Evolutionary conservation across 2,329 filamentous ascomycete species (phyloP).

Genomic region (Cercospora sp.): DNA sequence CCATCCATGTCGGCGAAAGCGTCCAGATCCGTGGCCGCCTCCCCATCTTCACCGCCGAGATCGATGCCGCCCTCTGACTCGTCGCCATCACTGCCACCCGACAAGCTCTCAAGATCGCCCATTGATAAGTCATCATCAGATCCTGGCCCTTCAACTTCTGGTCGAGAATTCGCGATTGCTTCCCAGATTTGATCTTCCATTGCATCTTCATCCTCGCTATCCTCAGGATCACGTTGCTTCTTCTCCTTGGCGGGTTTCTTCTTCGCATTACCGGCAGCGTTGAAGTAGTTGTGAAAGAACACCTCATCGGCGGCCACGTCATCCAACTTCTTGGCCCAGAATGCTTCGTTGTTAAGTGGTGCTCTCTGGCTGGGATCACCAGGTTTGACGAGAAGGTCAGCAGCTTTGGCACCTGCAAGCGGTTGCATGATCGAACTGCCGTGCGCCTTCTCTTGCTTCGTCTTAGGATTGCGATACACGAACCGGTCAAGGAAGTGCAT

Average conservation of each 20-base stretch:
- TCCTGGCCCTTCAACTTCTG: constrained; percentile 68
- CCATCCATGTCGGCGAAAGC: constrained; percentile 41
- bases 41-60: constrained; percentile 44
- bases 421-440: constrained; percentile 97
- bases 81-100: constrained; percentile 41
- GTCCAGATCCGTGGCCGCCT: constrained; percentile 42
- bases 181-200: constrained; percentile 80
- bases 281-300: constrained; percentile 99
- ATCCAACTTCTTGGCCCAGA: constrained; percentile 88
- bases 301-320: constrained; percentile 88
- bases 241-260: constrained; percentile 58
- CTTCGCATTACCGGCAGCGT: constrained; percentile 59
- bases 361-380: constrained; percentile 49
- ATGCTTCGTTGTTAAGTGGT: constrained; percentile 79
- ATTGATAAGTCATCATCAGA: constrained; percentile 61
- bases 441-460: constrained; percentile 59
- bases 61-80: constrained; percentile 52
- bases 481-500: constrained; percentile 97
- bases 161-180: constrained; percentile 77
- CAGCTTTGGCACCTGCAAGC: constrained; percentile 63
- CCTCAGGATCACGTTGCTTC: constrained; percentile 49
- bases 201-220: constrained; percentile 45
- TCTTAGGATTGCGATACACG: constrained; percentile 92
- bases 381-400: constrained; percentile 61
- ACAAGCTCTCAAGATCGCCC: constrained; percentile 45